Base-by-base conservation (phyloP, 148 eudicot species). In the Beta vulgaris region DNA sequence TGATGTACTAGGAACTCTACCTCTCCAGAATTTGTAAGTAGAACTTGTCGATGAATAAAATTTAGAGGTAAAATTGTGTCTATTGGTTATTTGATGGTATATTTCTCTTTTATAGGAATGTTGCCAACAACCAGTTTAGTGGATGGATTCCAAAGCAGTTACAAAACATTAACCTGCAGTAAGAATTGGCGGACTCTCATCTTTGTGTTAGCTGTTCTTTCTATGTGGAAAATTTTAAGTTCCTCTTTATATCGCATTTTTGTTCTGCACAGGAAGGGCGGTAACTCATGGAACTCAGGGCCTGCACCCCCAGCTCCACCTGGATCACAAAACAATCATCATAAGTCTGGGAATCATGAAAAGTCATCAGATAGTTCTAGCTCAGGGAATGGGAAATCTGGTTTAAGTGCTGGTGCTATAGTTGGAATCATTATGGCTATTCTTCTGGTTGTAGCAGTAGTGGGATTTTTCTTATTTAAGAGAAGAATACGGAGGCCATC, bases 301-400 rank as follows among this genome's bases (percentile, higher is more conserved):
- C 82, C 92, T 57, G 90, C 98, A 62, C 98, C 98, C 68, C 98
- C 98, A 25, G 88, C 98, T 79, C 97, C 98, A 73, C 93, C 98
- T 62, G 92, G 98, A 73, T 86, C 93, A 15, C 93, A 82, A 44
- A 76, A 82, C 69, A 86, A 58, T 69, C 83, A 79, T 26, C 85
- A 78, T 48, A 82, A 83, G 37, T 59, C 96, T 21, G 81, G 81
- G 34, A 80, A 77, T 77, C 81, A 73, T 40, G 59, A 73, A 37
- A 73, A 73, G n/a, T 57, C 86, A 43, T 76, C 91, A 26, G 73
- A 72, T n/a, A 78, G 69, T 54, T 81, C 87, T 9, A 72, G 74
- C 43, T 73, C 74, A n/a, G 86, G 88, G 54, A 78, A 80, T 43
- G 75, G 77, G 73, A 90, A 87, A 71, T 91, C 98, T 42, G 91